phyloP scores from a whole-genome alignment of 495 filamentous ascomycete genomes.

The Penicillium arizonense region DNA sequence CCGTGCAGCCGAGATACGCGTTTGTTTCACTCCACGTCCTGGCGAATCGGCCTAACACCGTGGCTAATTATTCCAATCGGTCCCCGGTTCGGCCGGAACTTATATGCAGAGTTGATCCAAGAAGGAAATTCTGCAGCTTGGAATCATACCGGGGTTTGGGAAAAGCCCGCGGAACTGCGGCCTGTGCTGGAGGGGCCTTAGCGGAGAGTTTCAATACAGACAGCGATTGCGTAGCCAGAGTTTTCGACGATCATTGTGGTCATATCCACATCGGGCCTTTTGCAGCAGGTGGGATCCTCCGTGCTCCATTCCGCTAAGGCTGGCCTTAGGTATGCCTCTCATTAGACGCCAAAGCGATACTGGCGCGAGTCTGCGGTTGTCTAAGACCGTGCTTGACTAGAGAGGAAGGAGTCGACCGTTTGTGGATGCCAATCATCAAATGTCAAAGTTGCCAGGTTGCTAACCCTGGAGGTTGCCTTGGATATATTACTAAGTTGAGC shows the following conservation, averaged over 20 bases:
- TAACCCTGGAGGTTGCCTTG: no score
- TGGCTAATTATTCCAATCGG: not conserved
- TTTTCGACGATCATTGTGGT: slow-evolving; percentile 1
- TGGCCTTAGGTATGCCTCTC: slow-evolving; percentile 1
- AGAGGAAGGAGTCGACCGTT: not conserved
- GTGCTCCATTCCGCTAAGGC: slow-evolving; percentile 16
- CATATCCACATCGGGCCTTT: slow-evolving; percentile 6
- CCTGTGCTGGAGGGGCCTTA: not conserved
- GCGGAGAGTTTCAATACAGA: not conserved
- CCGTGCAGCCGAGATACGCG: slow-evolving; percentile 47
- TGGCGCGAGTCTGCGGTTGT: slow-evolving; percentile 16
- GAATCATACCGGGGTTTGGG: not conserved
- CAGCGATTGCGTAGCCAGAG: slow-evolving; percentile 1
- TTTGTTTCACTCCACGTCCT: slow-evolving; percentile 34
- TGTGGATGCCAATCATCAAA: not conserved
- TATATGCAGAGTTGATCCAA: no score
- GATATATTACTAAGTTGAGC: not conserved
- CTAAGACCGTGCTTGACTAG: not conserved
- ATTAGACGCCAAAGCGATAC: slow-evolving; percentile 29
- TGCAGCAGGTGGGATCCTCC: slow-evolving; percentile 9
- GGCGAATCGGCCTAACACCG: slow-evolving; percentile 4
- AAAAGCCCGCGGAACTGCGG: not conserved
- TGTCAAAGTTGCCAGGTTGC: no score
- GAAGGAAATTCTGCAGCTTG: not conserved
- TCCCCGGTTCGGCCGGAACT: slow-evolving; percentile 1